These are phyloP conservation scores for Musa balbisiana DNA, from an alignment of 202 grass and related monocot genomes.

Conservation along the genomic window DNA sequence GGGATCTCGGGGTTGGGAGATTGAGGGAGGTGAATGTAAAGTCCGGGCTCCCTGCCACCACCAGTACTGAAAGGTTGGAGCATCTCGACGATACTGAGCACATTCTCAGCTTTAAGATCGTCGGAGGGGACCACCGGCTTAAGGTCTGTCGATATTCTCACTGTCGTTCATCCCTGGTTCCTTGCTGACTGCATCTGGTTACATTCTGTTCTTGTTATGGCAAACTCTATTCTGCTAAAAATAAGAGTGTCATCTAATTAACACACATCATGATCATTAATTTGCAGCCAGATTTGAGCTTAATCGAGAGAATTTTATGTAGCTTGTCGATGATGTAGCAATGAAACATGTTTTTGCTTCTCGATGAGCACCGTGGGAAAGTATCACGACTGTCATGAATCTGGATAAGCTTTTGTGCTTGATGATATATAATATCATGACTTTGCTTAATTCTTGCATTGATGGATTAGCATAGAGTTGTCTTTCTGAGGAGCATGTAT, in stretches of 20 bases:
- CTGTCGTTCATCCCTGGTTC: background rate
- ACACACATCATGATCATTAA: background rate
- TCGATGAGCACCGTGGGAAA: background rate
- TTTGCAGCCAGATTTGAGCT: background rate
- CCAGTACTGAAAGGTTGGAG: conserved; percentile 70
- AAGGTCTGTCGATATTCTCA: conserved; percentile 30
- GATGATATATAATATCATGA: background rate
- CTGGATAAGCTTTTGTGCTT: background rate
- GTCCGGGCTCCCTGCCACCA: conserved; percentile 71
- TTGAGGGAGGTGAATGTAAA: conserved; percentile 71
- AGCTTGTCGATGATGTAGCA: background rate
- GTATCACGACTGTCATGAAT: background rate
- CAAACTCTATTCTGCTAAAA: background rate
- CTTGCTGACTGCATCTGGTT: too few species aligned
- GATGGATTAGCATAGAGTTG: background rate
- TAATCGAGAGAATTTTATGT: background rate
- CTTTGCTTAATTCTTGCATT: background rate
- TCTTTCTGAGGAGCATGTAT: too few species aligned
- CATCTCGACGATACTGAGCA: conserved; percentile 69
- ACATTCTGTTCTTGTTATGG: background rate
- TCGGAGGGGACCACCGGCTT: conserved; percentile 71
- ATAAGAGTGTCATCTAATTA: background rate
- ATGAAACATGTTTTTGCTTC: too few species aligned
- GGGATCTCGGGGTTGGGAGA: conserved; percentile 42
- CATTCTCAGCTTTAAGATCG: conserved; percentile 68